Percentiles rank a stretch among this genome's conserved stretches.
These are phyloP conservation scores for Pythium insidiosum DNA, from an alignment of 352 stramenopile genomes.

Conservation along the genomic window DNA sequence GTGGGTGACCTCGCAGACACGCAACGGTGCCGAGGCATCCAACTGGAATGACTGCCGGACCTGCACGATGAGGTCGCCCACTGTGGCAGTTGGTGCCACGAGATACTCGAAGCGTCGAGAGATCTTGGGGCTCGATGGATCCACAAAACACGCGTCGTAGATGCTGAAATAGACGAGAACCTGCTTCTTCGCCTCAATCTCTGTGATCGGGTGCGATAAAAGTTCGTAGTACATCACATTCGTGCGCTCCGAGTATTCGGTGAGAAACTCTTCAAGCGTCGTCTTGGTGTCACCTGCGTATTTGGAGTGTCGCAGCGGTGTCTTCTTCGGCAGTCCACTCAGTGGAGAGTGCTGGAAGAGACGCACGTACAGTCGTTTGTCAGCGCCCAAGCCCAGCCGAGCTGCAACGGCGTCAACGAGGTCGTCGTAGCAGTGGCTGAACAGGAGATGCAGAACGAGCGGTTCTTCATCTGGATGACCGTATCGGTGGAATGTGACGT, in stretches of 20 bases:
- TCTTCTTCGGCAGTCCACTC: conserved; percentile 53
- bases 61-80: conserved; percentile 44
- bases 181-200: conserved; percentile 83
- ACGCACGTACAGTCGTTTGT: conserved; percentile 51
- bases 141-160: conserved; percentile 66
- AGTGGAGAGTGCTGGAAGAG: conserved; percentile 78
- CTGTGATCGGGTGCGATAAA: conserved; percentile 62
- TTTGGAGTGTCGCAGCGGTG: conserved; percentile 52
- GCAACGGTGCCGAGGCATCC: conserved; percentile 24
- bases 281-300: conserved; percentile 49
- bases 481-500: conserved; percentile 61
- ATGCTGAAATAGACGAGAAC: conserved; percentile 65
- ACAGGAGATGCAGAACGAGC: conserved; percentile 41
- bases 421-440: conserved; percentile 69
- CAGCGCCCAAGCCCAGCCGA: conserved; percentile 27
- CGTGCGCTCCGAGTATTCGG: conserved; percentile 63
- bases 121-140: conserved; percentile 19
- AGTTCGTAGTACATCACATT: conserved; percentile 71
- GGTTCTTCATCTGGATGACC: conserved; percentile 34
- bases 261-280: conserved; percentile 64
- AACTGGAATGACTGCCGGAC: conserved; percentile 38
- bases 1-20: conserved; percentile 55
- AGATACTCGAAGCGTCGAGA: conserved; percentile 53
- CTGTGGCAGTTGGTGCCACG: conserved; percentile 37
- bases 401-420: conserved; percentile 52